Evolutionary conservation across 139 green algal genomes (phyloP), one percentile per base, ranked within the genome.

Genomic region (Chlorella ohadii): DNA sequence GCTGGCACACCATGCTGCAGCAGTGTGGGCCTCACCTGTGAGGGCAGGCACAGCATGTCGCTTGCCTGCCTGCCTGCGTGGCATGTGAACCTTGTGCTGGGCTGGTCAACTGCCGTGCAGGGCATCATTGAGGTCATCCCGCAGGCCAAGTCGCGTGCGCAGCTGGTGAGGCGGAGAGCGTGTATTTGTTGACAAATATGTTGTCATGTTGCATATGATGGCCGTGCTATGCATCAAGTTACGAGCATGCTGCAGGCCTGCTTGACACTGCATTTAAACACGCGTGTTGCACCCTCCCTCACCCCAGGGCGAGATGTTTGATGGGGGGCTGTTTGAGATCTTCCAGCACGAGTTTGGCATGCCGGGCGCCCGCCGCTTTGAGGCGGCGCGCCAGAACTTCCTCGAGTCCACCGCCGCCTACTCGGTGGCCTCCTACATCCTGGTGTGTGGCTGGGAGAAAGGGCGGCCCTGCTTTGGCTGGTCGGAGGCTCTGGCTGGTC

Each of bases 41-140:
- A n/a, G n/a, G n/a, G n/a, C n/a, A n/a, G n/a, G n/a, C n/a, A n/a
- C n/a, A n/a, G n/a, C n/a, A n/a, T n/a, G n/a, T n/a, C n/a, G n/a
- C n/a, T n/a, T n/a, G n/a, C n/a, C n/a, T n/a, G n/a, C n/a, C n/a
- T n/a, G n/a, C n/a, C n/a, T n/a, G n/a, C n/a, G n/a, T n/a, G n/a
- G n/a, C n/a, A n/a, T n/a, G n/a, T n/a, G 44, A 51, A 51, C 44
- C 44, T 51, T 51, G n/a, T n/a, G n/a, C n/a, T n/a, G n/a, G n/a
- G n/a, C n/a, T n/a, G n/a, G n/a, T 59, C 51, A 59, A 20, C 51
- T 22, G 12, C 51, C 11, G 11, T 59, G 51, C 51, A 59, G 31
- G 97, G 97, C 73, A 95, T 99, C 87, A 98, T 99, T 31, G 95
- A 99, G 92, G 90, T 97, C 39, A 96, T 99, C 41, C 97, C 97